These are phyloP conservation scores for Scolecobasidium constrictum DNA, from an alignment of 2,329 filamentous ascomycete species.

Conservation along the genomic window DNA sequence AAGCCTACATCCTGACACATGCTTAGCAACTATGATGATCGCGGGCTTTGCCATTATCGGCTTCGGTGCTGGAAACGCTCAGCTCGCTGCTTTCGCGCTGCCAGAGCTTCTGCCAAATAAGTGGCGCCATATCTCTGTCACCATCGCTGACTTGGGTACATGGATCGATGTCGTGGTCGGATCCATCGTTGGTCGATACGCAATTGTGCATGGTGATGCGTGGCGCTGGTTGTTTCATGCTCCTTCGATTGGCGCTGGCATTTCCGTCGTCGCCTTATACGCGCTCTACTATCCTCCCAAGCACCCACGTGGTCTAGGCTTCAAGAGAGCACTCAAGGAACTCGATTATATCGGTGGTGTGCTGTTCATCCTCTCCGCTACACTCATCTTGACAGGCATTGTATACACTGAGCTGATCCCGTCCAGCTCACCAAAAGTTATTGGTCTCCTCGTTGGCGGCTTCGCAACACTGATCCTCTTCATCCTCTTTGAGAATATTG, in stretches of 20 bases:
- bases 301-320: constrained; percentile 11
- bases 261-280: constrained; percentile 9
- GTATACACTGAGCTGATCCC: constrained; percentile 3
- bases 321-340: constrained; percentile 17
- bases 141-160: constrained; percentile 30
- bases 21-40: constrained; percentile 8
- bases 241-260: constrained; percentile 1
- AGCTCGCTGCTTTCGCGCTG: constrained; percentile 15
- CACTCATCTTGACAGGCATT: constrained; percentile 22
- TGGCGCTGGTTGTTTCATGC: constrained; percentile 3
- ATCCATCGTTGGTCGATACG: constrained; percentile 10
- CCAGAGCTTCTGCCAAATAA: constrained; percentile 17
- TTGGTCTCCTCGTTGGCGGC: constrained; percentile 20
- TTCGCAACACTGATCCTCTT: constrained; percentile 21
- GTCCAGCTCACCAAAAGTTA: constrained; percentile 15
- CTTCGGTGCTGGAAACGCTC: constrained; percentile 8
- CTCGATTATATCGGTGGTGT: constrained; percentile 22
- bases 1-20: too few species aligned
- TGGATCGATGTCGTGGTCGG: constrained; percentile 31
- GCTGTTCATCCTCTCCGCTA: constrained; percentile 19
- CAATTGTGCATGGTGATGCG: constrained; percentile 7
- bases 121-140: constrained; percentile 28
- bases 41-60: constrained; percentile 9
- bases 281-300: constrained; percentile 11
- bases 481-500: constrained; percentile 21